Evolutionary conservation across 495 filamentous ascomycete species (phyloP), one percentile per base, ranked within the genome.

Genomic region (Thozetella sp.): DNA sequence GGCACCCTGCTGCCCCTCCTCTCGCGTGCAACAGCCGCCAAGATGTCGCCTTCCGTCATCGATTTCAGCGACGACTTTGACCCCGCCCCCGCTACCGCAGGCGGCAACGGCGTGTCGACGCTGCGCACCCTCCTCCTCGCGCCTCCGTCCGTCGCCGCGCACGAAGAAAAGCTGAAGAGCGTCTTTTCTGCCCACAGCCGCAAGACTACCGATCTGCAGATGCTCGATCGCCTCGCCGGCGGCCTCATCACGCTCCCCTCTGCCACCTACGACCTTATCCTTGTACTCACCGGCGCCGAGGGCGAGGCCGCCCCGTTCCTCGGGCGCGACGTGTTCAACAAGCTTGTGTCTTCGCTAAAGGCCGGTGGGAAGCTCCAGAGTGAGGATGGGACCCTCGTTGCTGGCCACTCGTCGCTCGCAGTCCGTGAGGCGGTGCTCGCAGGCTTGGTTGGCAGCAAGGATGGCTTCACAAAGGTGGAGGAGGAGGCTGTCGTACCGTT

Each of bases 221-320:
- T 99, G 95, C 91, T 99, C 56, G 95, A 99, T 76, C 92, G 95
- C 26, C 83, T 99, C 19, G 87, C 92, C 0, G 83, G 90, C 40
- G 92, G 92, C 54, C 83, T 97, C 43, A 91, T 95, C 53, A 73
- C 85, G 2, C 88, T 99, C 3, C 91, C 95, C 1, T 57, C 81
- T 13, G 70, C 83, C 24, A 92, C 90, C 54, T 98, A 98, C 80
- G 90, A 96, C 67, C 75, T 90, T 51, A 82, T 97, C 11, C 83
- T 97, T 15, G 80, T 99, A n/a, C 85, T 98, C 34, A 86, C 88
- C 57, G 90, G 92, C 68, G 77, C 88, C 23, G 85, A 93, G 68
- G 82, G 86, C 50, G 85, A 85, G 9, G 75, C 82, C 3, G 60
- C 64, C 2, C 76, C 82, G 34, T 76, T 94, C 15, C 76, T 92